A percentile compares a stretch with the other conserved stretches of the same genome.
Evolutionary conservation across 495 filamentous ascomycete genomes (phyloP).

Genomic region (Neurospora cerealis): DNA sequence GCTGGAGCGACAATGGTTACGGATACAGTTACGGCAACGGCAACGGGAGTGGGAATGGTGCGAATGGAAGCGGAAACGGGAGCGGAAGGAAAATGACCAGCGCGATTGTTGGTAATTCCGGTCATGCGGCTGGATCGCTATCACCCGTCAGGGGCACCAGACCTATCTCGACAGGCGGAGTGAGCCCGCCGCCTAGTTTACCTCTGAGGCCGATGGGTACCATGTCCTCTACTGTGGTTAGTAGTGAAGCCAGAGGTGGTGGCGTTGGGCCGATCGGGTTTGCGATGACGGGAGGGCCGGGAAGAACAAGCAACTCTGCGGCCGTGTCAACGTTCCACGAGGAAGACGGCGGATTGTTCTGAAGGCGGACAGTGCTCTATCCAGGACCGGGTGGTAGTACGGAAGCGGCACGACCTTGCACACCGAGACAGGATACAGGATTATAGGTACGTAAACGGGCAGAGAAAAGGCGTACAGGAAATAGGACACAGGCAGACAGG

Average conservation of each 20-base stretch:
- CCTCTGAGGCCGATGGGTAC: not conserved
- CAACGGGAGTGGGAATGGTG: not conserved
- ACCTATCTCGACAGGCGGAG: not conserved
- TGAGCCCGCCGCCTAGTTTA: not conserved
- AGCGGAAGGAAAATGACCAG: not conserved
- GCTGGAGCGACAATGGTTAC: not conserved
- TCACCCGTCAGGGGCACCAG: not conserved
- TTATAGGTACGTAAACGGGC: not conserved
- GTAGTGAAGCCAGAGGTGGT: not conserved
- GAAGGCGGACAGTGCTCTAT: not conserved
- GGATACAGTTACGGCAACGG: not conserved
- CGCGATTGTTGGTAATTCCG: not conserved
- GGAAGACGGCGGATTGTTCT: not conserved
- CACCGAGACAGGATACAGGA: not conserved
- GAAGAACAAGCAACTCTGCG: not conserved
- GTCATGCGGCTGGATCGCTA: not conserved
- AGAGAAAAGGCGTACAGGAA: not conserved
- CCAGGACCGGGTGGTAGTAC: not conserved
- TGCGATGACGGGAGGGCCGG: not conserved
- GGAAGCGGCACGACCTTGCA: not conserved
- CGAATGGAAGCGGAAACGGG: not conserved
- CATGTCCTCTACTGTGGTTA: not conserved
- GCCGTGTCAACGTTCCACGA: not conserved
- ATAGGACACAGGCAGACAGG: not conserved
- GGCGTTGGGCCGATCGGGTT: not conserved